Evolutionary conservation across 139 green algal genomes (phyloP), one percentile per base, ranked within the genome.

Genomic region (Chlorella ohadii): DNA sequence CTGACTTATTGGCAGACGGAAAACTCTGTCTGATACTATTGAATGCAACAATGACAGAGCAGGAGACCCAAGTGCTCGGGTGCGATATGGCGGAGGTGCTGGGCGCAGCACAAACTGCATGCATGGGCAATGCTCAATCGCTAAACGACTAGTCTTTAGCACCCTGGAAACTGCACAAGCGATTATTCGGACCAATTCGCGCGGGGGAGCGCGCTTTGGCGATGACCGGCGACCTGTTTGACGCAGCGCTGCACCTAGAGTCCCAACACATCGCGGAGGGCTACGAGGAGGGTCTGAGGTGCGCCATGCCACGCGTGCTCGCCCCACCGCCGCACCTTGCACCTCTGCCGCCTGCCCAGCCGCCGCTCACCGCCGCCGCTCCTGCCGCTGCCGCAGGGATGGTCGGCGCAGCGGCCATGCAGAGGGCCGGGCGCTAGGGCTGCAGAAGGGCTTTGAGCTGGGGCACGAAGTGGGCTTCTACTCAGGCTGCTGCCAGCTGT

Each of bases 381-480:
- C 16, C 31, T 16, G 22, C n/a, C 73, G 22, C 78, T 67, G 31
- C 25, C 44, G 27, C 88, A 92, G 90, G 68, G 90, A 92, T 64
- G 92, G 84, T 85, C 33, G 85, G 85, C 83, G 72, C 68, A 5
- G 72, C 72, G 61, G 93, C 90, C 5, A 67, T 91, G 12, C 39
- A 34, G 93, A 96, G 55, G 94, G 94, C 11, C 76, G 85, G 3
- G 86, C 91, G 25, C 81, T 96, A 15, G 94, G 94, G 9, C n/a
- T 94, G n/a, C 83, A 93, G 28, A 95, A 95, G 66, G 94, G 94
- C 39, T 96, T 91, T 85, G 90, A 96, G 57, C 91, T 97, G 38
- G 93, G 90, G 20, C 67, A 93, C 28, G 94, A 97, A 79, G 85
- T 97, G 13, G 94, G 92, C n/a, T 92, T 93, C 39, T 96, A 96